A percentile compares a stretch with the other conserved stretches of the same genome.
These are phyloP conservation scores for Diospyros lotus DNA, from an alignment of 148 eudicot genomes.

Conservation along the genomic window DNA sequence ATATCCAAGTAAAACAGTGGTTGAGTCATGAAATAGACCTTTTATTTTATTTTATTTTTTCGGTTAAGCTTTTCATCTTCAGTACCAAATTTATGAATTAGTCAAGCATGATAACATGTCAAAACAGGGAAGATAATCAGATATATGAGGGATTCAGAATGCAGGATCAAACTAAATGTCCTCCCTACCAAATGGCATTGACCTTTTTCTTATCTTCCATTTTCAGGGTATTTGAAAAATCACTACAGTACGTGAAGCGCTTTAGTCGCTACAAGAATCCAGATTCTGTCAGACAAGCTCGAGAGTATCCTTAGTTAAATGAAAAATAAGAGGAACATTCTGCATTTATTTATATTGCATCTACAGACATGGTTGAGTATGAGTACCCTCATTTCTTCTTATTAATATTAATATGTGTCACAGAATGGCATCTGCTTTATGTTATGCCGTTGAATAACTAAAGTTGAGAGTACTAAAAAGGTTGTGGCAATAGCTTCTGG, in stretches of 20 bases:
- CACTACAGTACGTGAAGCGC: slow-evolving; percentile 85
- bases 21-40: neutral
- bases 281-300: slow-evolving; percentile 83
- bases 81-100: neutral
- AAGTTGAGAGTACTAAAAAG: too few species aligned
- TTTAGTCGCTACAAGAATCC: slow-evolving; percentile 92
- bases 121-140: neutral
- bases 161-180: neutral
- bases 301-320: slow-evolving; percentile 54
- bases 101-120: neutral
- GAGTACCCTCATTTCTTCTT: neutral
- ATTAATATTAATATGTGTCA: too few species aligned
- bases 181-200: neutral
- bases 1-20: neutral
- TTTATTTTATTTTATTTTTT: neutral
- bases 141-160: neutral
- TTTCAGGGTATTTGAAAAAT: slow-evolving; percentile 80
- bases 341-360: neutral
- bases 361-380: neutral
- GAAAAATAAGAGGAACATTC: neutral
- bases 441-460: neutral
- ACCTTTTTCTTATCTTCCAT: neutral
- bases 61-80: neutral
- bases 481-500: too few species aligned
- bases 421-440: too few species aligned